A percentile compares a stretch with the other conserved stretches of the same genome.
phyloP scores from a whole-genome alignment of 2,329 filamentous ascomycete species.

The Pseudofabraea citricarpa region DNA sequence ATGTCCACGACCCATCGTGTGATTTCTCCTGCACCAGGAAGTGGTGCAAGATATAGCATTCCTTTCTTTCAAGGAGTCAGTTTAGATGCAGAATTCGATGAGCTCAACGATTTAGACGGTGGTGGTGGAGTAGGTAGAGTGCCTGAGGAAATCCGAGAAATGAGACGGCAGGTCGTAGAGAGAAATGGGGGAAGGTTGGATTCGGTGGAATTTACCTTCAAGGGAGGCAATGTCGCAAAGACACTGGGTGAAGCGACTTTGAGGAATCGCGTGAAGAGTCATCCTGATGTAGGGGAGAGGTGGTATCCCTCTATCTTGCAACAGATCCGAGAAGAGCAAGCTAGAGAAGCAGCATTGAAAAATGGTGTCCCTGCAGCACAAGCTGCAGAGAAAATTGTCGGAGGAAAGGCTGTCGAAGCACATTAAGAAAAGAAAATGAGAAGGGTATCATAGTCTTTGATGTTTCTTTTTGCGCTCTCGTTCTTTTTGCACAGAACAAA shows the following conservation, averaged over 20 bases:
- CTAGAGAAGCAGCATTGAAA: slow-evolving; percentile 22
- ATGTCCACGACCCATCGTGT: slow-evolving; percentile 79
- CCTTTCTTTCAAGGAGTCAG: slow-evolving; percentile 88
- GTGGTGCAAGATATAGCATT: slow-evolving; percentile 71
- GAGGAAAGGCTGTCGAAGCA: slow-evolving; percentile 32
- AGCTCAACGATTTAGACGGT: slow-evolving; percentile 43
- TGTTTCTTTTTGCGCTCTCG: too few species aligned
- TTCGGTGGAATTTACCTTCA: slow-evolving; percentile 85
- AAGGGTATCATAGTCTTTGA: too few species aligned
- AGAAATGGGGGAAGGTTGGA: slow-evolving; percentile 53
- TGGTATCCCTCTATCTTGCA: slow-evolving; percentile 63
- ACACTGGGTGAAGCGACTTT: slow-evolving; percentile 78
- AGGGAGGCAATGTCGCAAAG: slow-evolving; percentile 54
- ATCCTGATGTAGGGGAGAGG: slow-evolving; percentile 78
- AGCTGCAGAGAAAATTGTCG: slow-evolving; percentile 8
- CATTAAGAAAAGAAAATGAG: too few species aligned
- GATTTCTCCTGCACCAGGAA: slow-evolving; percentile 64
- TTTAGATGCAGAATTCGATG: slow-evolving; percentile 71
- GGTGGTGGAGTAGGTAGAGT: slow-evolving; percentile 39
- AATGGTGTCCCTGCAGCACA: slow-evolving; percentile 6
- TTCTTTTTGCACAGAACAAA: too few species aligned
- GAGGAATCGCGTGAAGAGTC: slow-evolving; percentile 79
- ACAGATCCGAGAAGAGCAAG: slow-evolving; percentile 54
- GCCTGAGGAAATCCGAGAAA: slow-evolving; percentile 57
- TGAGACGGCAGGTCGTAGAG: slow-evolving; percentile 55